Evolutionary conservation across 78 protist genomes (phyloP).

Genomic region (Dictyostelium intermedium): DNA sequence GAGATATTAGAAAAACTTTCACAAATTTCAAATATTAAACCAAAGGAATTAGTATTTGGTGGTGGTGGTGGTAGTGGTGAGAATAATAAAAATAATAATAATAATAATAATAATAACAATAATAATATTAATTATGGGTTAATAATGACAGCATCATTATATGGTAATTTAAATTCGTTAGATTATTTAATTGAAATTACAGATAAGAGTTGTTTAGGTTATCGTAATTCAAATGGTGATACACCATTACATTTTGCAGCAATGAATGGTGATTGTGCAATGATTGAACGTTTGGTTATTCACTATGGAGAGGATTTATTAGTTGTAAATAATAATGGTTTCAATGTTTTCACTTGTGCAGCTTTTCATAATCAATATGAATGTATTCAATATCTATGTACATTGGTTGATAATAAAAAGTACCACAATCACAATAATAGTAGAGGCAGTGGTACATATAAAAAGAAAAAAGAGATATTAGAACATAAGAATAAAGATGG

Average conservation of each 20-base stretch:
- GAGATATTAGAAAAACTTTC: neutral
- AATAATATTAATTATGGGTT: conserved; percentile 3
- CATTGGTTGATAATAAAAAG: neutral
- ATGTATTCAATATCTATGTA: neutral
- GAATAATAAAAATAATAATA: too few species aligned
- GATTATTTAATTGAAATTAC: neutral
- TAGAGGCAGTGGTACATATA: neutral
- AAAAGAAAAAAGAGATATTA: conserved; percentile 4
- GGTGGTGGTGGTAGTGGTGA: neutral
- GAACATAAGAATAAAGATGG: conserved; percentile 52
- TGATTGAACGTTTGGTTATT: neutral
- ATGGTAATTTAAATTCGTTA: conserved; percentile 18
- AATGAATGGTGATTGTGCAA: conserved; percentile 52
- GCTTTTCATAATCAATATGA: conserved; percentile 41
- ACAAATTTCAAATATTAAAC: neutral
- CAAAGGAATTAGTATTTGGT: conserved; percentile 4
- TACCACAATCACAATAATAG: neutral
- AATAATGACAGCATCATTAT: conserved; percentile 45
- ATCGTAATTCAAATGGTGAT: conserved; percentile 27
- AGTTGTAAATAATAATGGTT: conserved; percentile 17
- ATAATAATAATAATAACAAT: neutral
- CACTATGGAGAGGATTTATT: conserved; percentile 20
- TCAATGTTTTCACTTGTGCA: conserved; percentile 60
- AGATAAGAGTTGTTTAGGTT: neutral
- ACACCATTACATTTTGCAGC: conserved; percentile 42